Base-by-base conservation (phyloP, 208 protist species). In the Acanthamoeba royreba region DNA sequence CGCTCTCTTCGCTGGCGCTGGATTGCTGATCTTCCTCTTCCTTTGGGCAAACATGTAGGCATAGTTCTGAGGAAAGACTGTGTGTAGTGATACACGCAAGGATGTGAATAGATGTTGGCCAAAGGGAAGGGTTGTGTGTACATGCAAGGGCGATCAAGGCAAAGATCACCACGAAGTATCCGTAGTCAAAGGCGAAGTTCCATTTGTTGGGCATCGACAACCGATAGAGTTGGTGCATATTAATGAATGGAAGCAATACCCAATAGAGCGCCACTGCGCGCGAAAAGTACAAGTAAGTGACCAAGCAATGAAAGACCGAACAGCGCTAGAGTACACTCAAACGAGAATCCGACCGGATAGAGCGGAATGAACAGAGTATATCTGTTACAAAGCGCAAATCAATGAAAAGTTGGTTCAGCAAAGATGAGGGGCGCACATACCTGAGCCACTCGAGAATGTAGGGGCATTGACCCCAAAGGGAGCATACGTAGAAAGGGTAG, bases 1-100 rank as follows among this genome's bases (percentile, higher is more conserved):
- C 58, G 9, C 19, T 19, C 49, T 55, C 49, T 55, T 55, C 13
- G 49, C 49, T 9, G 49, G 49, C 55, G 19, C 25, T 25, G 63
- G 42, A 4, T 28, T 8, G 74, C 22, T 74, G 28, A 86, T 9
- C 45, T 86, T 86, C 74, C 52, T 86, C 25, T 28, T 28, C 42
- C 74, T 35, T 22, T 86, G 74, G 13, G 35, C 19, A 40, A 86
- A 86, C 74, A 86, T 86, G 74, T 86, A 53, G 25, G 45, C 19
- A 43, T 86, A 86, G 45, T 86, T 86, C 74, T 86, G 74, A 28
- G 74, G 74, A 33, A 86, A 86, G 40, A 55, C 74, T 86, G 74
- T 28, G 33, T 9, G 40, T 22, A 7, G 42, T 1, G n/a, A 15
- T 0, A 42, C 31, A n/a, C 40, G 35, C 4, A 28, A 49, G 7